Evolutionary conservation across 805 yeast genomes (phyloP).

Genomic region (Metschnikowia cubensis): DNA sequence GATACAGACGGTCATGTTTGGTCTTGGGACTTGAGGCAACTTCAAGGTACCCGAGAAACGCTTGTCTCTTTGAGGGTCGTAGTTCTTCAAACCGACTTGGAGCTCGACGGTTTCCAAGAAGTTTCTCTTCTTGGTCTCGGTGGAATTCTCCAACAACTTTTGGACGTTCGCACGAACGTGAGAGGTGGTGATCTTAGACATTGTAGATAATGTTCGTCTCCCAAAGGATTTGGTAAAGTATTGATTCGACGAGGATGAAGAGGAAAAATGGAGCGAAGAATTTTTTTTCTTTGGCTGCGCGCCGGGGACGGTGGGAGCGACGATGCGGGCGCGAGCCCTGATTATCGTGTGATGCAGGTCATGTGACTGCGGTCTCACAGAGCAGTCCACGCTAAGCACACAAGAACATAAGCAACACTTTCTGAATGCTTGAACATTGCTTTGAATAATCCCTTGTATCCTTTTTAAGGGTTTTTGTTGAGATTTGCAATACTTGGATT

Average conservation of each 20-base stretch:
- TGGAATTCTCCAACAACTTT: slow-evolving; percentile 84
- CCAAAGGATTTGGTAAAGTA: slow-evolving; percentile 56
- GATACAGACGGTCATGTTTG: slow-evolving; percentile 99
- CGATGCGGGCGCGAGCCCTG: slow-evolving; percentile 15
- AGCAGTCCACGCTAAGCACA: neutral
- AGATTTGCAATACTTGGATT: too few relatives aligned
- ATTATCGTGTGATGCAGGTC: neutral
- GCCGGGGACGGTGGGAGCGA: neutral
- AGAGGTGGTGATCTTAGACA: slow-evolving; percentile 88
- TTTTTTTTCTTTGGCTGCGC: slow-evolving; percentile 6
- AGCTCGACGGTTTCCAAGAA: slow-evolving; percentile 99
- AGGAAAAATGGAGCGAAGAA: slow-evolving; percentile 9
- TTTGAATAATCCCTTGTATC: too few relatives aligned
- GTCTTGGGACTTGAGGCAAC: slow-evolving; percentile 99
- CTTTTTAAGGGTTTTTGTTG: too few relatives aligned
- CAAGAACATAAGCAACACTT: too few relatives aligned
- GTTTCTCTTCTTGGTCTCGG: slow-evolving; percentile 99
- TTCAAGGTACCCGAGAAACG: slow-evolving; percentile 99
- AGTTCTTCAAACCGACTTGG: slow-evolving; percentile 99
- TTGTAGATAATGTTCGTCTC: slow-evolving; percentile 58
- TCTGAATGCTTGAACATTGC: too few relatives aligned
- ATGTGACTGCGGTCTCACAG: neutral
- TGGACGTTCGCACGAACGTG: slow-evolving; percentile 97
- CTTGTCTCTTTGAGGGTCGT: slow-evolving; percentile 99
- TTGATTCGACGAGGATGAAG: slow-evolving; percentile 56